A percentile compares a stretch with the other conserved stretches of the same genome.
Evolutionary conservation across 2,329 filamentous ascomycete species (phyloP).

Genomic region (Ophiostoma montium): DNA sequence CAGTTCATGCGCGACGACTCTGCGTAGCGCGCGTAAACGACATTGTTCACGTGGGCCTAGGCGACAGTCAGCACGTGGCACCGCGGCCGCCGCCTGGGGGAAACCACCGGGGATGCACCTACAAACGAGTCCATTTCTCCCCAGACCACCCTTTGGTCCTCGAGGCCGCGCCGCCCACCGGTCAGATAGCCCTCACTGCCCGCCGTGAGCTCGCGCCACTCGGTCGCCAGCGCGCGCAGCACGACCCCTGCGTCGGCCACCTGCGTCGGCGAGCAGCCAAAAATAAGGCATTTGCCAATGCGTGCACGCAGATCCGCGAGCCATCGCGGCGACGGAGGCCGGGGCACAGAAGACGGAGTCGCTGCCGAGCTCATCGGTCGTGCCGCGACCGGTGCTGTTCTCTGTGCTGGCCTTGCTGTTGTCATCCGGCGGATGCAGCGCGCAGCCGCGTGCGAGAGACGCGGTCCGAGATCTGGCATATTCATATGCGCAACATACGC

Average conservation of each 20-base stretch:
- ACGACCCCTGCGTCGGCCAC: constrained; percentile 42
- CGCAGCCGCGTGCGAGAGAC: not conserved
- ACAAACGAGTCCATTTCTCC: constrained; percentile 62
- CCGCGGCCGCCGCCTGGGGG: no score
- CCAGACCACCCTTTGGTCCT: constrained; percentile 58
- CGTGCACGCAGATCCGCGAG: constrained; percentile 52
- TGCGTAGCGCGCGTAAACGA: constrained; percentile 69
- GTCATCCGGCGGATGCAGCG: not conserved
- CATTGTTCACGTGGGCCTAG: constrained; percentile 63
- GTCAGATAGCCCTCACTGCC: constrained; percentile 66
- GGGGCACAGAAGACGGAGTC: not conserved
- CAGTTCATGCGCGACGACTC: constrained; percentile 72
- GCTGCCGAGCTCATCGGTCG: not conserved
- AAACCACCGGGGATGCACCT: constrained; percentile 13
- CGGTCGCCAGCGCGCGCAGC: constrained; percentile 41
- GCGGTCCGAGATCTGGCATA: not conserved
- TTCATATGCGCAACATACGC: not conserved
- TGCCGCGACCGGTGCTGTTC: not conserved
- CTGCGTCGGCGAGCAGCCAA: constrained; percentile 50
- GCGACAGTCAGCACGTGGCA: not conserved
- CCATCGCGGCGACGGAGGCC: constrained; percentile 37
- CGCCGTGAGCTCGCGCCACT: constrained; percentile 60
- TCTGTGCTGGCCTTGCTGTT: not conserved
- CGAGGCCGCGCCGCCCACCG: constrained; percentile 44
- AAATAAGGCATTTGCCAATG: constrained; percentile 61